Evolutionary conservation across 768 basidiomycete species (phyloP), one percentile per base, ranked within the genome.

Genomic region (Imleria badia): DNA sequence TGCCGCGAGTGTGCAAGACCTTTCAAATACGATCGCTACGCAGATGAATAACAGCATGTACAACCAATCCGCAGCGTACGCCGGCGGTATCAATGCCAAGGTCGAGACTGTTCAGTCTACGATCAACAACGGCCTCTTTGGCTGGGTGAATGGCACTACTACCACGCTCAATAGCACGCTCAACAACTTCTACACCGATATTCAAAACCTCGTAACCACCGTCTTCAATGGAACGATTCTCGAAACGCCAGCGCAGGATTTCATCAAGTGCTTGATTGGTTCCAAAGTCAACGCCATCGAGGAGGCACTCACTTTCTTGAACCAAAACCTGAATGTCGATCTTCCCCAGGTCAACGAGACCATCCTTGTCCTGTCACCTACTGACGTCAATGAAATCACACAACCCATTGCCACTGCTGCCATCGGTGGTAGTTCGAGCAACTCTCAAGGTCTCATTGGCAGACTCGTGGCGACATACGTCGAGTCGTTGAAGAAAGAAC

Each of bases 131-230:
- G 89, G 89, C 23, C 73, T 98, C 43, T 96, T 98, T 58, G 94
- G 94, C 11, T 98, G 95, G 95, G 87, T 98, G 45, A 94, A 98
- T 63, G 81, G 77, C 17, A 96, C 96, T 9, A 96, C 94, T 1
- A 85, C 83, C 5, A 85, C 87, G 7, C 80, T 99, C 49, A 99
- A 99, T 70, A 75, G 77, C 61, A 97, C 96, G 4, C 75, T 99
- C 64, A 87, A 82, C 67, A 78, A 77, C 43, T 96, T 99, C 71
- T 98, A 98, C 73, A 76, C 76, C 52, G 94, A 93, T 46, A 73
- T 99, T 31, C 90, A 96, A 71, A 76, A 80, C 41, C 78, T 82
- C 7, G 91, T 98, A n/a, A 74, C 78, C 51, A 77, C 78, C 1
- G 81, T 94, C 10, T 95, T 98, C 70, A 87, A 90, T 44, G 85